Percentiles rank a stretch among this genome's conserved stretches.
These are phyloP conservation scores for Lasiosphaeris hirsuta DNA, from an alignment of 495 filamentous ascomycete species.

Conservation along the genomic window DNA sequence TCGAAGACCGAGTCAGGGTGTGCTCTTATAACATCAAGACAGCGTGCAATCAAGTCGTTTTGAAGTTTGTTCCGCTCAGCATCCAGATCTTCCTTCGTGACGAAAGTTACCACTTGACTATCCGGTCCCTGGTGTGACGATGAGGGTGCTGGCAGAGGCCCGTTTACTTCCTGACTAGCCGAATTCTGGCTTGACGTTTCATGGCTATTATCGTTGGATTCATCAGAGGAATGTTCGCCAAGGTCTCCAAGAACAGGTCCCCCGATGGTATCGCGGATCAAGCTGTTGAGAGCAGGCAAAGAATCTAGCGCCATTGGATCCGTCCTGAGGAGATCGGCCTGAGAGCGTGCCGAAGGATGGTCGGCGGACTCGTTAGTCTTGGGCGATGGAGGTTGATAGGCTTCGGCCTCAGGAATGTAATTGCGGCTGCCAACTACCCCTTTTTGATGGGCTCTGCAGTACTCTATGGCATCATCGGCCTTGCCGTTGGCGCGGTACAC, in stretches of 20 bases:
- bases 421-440: conserved; percentile 48
- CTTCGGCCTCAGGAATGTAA: conserved; percentile 63
- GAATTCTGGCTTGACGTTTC: conserved; percentile 20
- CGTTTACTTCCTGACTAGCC: conserved; percentile 8
- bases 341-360: neutral
- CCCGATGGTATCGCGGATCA: conserved; percentile 17
- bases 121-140: conserved; percentile 8
- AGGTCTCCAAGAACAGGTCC: conserved; percentile 16
- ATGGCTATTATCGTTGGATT: conserved; percentile 19
- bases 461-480: conserved; percentile 58
- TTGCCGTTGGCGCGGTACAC: conserved; percentile 77
- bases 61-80: conserved; percentile 68
- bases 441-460: conserved; percentile 59
- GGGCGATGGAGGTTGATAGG: conserved; percentile 20
- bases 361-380: conserved; percentile 12
- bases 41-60: conserved; percentile 79
- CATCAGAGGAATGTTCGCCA: conserved; percentile 21
- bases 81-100: conserved; percentile 80
- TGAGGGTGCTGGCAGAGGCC: neutral
- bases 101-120: neutral
- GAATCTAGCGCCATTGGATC: conserved; percentile 33
- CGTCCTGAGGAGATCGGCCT: conserved; percentile 2
- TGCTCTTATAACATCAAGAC: conserved; percentile 81
- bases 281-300: conserved; percentile 15
- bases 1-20: conserved; percentile 91